Base-by-base conservation (phyloP, 352 stramenopile species). In the Globisporangium iwayamae region DNA sequence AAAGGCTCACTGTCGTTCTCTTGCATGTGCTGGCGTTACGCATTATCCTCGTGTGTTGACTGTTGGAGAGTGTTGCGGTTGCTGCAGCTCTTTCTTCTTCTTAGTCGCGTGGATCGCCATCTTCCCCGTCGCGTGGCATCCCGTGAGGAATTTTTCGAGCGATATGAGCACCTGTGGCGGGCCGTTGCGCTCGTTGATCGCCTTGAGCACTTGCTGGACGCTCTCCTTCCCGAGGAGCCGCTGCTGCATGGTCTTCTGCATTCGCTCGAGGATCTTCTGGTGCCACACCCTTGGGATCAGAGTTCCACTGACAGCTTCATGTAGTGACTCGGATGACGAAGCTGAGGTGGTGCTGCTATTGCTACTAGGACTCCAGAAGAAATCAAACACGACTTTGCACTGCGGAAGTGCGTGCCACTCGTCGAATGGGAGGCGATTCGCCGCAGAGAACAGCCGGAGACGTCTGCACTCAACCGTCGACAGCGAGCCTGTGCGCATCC, bases 211-310 rank as follows among this genome's bases (percentile, higher is more conserved):
- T 14, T 69, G 69, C 59, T 87, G 79, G 5, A 90, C 56, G 60
- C 76, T 88, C 22, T 87, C 76, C 47, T 85, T 90, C 52, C 71
- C 70, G 41, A 88, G 47, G 4, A 90, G 57, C 4, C 78, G 78
- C 57, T 82, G 74, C 57, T 85, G 74, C 57, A 90, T 66, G 18
- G 65, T 55, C 10, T 71, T 67, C 56, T 90, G 78, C 10, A 85
- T 67, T 20, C 71, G 69, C 25, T 56, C 69, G 36, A 87, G 53
- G 18, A 82, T 67, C 39, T 74, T 82, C 41, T 78, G 69, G 50
- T 87, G 78, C 78, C 81, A 90, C 13, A 78, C 69, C 8, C 70
- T 65, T 39, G 48, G 18, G 1, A 64, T 55, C 4, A 54, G 46
- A 5, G 13, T 11, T 2, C 58, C 58, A n/a, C 10, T 36, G 6